Conservation (phyloP, 176 grass and related monocot genomes). For the Cocos nucifera region DNA sequence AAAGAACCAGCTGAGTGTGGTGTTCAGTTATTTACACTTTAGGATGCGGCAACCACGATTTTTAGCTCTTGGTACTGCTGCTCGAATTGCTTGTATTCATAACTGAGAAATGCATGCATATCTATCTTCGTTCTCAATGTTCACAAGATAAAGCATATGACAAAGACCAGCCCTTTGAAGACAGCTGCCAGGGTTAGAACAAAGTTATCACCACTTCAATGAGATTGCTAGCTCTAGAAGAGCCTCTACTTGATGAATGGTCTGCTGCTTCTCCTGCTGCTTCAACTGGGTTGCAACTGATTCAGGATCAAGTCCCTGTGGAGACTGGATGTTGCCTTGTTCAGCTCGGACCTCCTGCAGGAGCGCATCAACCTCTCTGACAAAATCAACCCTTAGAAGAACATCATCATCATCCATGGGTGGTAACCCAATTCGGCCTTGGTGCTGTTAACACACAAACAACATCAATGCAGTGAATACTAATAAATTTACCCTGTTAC, state of each 20-base stretch:
- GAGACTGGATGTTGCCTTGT: constrained; percentile 29
- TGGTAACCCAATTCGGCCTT: constrained; percentile 57
- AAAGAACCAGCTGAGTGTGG: too few relatives aligned
- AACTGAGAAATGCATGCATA: too few relatives aligned
- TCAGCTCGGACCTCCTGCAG: constrained; percentile 67
- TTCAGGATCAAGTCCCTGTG: constrained; percentile 60
- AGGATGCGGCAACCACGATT: too few relatives aligned
- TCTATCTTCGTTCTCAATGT: too few relatives aligned
- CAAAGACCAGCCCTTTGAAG: too few relatives aligned
- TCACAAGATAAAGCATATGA: too few relatives aligned
- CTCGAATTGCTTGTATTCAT: too few relatives aligned
- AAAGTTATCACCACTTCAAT: constrained; percentile 56
- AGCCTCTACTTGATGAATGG: constrained; percentile 60
- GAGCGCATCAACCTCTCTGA: constrained; percentile 65
- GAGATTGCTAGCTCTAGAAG: constrained; percentile 57
- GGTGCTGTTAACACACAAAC: constrained; percentile 30
- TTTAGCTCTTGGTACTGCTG: too few relatives aligned
- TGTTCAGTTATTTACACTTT: too few relatives aligned
- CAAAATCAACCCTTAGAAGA: constrained; percentile 81
- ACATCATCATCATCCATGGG: constrained; percentile 51
- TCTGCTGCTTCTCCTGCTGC: constrained; percentile 70
- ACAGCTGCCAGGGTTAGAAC: background rate
- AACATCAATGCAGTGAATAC: background rate
- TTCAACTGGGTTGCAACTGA: constrained; percentile 68
- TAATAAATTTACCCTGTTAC: background rate